A percentile compares a stretch with the other conserved stretches of the same genome.
Conservation (phyloP, 495 filamentous ascomycete species). For the Cairneyella variabilis region DNA sequence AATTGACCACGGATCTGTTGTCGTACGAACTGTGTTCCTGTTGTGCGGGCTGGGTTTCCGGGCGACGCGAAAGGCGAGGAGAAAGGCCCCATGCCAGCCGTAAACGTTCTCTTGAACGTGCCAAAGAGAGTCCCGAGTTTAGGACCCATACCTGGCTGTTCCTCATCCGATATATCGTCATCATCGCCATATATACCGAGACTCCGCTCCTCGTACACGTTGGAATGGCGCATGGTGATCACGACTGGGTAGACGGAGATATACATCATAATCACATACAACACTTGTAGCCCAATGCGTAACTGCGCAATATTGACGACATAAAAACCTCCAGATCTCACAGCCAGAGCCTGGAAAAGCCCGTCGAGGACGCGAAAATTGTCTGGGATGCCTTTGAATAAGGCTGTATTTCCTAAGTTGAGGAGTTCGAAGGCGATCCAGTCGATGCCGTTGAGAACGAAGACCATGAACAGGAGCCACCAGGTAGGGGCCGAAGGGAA, state of each 20-base stretch:
- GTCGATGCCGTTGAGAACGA: constrained; percentile 75
- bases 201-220: constrained; percentile 63
- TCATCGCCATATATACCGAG: constrained; percentile 65
- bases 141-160: neutral
- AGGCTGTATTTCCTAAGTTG: constrained; percentile 65
- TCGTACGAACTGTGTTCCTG: constrained; percentile 41
- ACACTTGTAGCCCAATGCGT: constrained; percentile 67
- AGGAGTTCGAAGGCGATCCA: constrained; percentile 80
- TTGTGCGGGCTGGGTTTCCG: neutral
- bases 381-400: constrained; percentile 52
- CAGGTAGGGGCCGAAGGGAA: constrained; percentile 75
- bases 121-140: constrained; percentile 29
- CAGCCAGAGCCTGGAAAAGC: constrained; percentile 78
- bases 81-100: constrained; percentile 14
- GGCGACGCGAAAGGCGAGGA: constrained; percentile 14
- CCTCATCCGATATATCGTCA: constrained; percentile 15
- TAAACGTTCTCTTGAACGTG: constrained; percentile 12
- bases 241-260: constrained; percentile 75
- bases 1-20: constrained; percentile 76
- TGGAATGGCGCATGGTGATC: constrained; percentile 64
- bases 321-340: constrained; percentile 81
- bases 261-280: constrained; percentile 96
- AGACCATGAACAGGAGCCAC: constrained; percentile 71
- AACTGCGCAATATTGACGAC: constrained; percentile 69
- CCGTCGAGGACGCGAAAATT: constrained; percentile 68